Conservation (phyloP, 2,329 filamentous ascomycete species). For the Cercospora berteroae region DNA sequence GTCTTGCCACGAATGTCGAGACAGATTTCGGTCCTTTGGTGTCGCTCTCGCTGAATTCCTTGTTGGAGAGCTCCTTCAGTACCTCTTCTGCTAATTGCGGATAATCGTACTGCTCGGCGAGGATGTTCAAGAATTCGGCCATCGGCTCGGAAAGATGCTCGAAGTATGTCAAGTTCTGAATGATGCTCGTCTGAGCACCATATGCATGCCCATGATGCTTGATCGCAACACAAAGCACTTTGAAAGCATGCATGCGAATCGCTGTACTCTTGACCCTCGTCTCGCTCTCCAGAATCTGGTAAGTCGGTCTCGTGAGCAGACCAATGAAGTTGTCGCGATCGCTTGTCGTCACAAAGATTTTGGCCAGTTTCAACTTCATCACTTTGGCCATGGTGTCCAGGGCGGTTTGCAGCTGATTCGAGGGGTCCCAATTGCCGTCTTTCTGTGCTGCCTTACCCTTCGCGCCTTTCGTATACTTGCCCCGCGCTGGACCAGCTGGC, state of each 20-base stretch:
- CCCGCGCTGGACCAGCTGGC: slow-evolving; percentile 67
- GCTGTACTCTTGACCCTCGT: slow-evolving; percentile 82
- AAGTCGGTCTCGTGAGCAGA: slow-evolving; percentile 87
- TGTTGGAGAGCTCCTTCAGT: slow-evolving; percentile 88
- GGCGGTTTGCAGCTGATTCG: slow-evolving; percentile 79
- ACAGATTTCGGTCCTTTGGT: slow-evolving; percentile 94
- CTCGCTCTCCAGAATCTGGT: slow-evolving; percentile 91
- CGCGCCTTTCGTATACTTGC: slow-evolving; percentile 69
- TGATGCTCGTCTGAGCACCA: slow-evolving; percentile 94
- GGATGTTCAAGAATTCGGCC: slow-evolving; percentile 95
- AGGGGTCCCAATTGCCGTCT: slow-evolving; percentile 84
- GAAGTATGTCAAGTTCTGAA: slow-evolving; percentile 96
- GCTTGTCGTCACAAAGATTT: slow-evolving; percentile 93
- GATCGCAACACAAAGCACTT: slow-evolving; percentile 90
- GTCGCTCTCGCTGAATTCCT: slow-evolving; percentile 97
- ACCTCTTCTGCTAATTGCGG: slow-evolving; percentile 93
- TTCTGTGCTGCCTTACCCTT: slow-evolving; percentile 66
- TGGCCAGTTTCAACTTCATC: slow-evolving; percentile 83
- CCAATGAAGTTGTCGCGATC: slow-evolving; percentile 94
- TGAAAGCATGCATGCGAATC: slow-evolving; percentile 96
- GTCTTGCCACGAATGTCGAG: slow-evolving; percentile 85
- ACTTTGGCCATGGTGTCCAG: slow-evolving; percentile 96
- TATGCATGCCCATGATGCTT: slow-evolving; percentile 98
- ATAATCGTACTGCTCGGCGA: slow-evolving; percentile 96
- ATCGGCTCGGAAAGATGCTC: slow-evolving; percentile 98